Evolutionary conservation across 2,329 filamentous ascomycete species (phyloP), one percentile per base, ranked within the genome.

Genomic region (Fusarium sp.): DNA sequence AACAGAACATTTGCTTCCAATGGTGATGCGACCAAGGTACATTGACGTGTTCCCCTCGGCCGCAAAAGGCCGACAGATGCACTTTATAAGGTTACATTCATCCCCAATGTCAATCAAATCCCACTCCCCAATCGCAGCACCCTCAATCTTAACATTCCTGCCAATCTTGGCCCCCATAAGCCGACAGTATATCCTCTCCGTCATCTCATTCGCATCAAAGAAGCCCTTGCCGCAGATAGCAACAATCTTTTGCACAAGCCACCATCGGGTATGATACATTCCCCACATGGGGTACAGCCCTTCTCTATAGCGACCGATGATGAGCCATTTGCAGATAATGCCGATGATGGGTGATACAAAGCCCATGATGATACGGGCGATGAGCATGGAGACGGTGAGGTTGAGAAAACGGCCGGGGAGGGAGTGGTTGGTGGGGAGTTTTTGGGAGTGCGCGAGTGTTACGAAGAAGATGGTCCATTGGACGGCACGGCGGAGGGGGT

Each of bases 391-490:
- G 5, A 52, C 28, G 3, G 57, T 59, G 22, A 68, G 22, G 45
- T 68, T 68, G 4, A 68, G 13, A 1, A 68, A 68, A 0, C 63
- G 39, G 0, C 65, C 65, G 1, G 65, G 63, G 9, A 68, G 24
- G 7, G 65, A 68, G 4, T 31, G 39, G 9, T 67, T 47, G 6
- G 65, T 68, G 3, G 65, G 22, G 6, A 68, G 54, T 4, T 68
- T 68, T 9, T 68, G 65, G 0, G 52, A 68, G 28, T 68, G 44
- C 1, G 65, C 65, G 22, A 68, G 31, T 1, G 65, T 31, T 1
- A 68, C 63, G 9, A 68, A 68, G 35, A 68, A 68, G 4, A 60
- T 38, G 20, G 63, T 68, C 65, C 65, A 68, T 8, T 68, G 65
- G 6, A 68, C 22, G 0, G 65, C 63, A 3, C 65, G 65, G 2